Evolutionary conservation across 306 rosid species (phyloP), one percentile per base, ranked within the genome.

Genomic region (Trifolium fragiferum): DNA sequence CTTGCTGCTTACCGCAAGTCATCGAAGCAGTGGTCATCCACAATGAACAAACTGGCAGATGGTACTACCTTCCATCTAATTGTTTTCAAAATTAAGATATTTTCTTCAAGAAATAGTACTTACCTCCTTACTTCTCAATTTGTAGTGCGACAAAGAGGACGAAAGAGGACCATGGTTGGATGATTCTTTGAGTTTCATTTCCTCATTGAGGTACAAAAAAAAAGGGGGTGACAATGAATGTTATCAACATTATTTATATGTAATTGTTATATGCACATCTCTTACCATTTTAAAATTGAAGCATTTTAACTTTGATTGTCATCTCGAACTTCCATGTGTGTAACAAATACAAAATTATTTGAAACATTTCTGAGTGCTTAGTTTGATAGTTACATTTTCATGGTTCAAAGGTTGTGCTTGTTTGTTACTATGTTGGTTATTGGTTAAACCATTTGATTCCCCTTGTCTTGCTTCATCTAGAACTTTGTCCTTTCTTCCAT

Each of bases 101-200:
- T 62, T 77, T 62, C 73, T 61, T 54, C 21, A 35, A 66, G 12
- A 58, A 67, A 19, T 50, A 1, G 32, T 55, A 11, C 73, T 37
- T 6, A 30, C 55, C 58, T 80, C 21, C 58, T 41, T 15, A n/a
- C 57, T 2, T 81, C 33, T 33, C 73, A n/a, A 77, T 60, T 68
- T 77, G 68, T 82, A 93, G 96, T 90, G 86, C 84, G 98, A 71
- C 93, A 90, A 80, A 87, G 96, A 83, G 94, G 98, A 66, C 87
- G 93, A 40, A 90, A 93, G 87, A 89, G 93, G 85, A 90, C 96
- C 80, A 93, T 93, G 98, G 90, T 93, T 76, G 98, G 97, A 79
- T 92, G 85, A 85, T 68, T 74, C 78, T 66, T 49, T 47, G 14
- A 59, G 62, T 58, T 68, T 73, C 63, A 62, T 16, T 61, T 72